Base-by-base conservation (phyloP, 2,329 filamentous ascomycete genomes). In the Dactylellina sp. region DNA sequence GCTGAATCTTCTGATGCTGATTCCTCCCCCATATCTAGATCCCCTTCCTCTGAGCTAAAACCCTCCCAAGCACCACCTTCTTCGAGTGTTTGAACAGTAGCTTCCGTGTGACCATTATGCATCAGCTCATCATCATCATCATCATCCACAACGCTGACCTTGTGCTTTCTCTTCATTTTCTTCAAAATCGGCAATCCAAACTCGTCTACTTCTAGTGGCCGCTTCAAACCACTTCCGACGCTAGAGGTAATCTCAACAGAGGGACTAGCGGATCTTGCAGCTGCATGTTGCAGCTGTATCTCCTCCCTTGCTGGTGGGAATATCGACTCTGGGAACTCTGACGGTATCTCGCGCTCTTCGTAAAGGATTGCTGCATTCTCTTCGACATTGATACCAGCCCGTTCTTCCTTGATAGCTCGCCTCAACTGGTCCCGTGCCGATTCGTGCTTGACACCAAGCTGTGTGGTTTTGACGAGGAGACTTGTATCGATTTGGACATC, bases 141-240 rank as follows among this genome's bases (percentile, higher is more conserved):
- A 9, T 32, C 28, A 9, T 32, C 28, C 2, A 47, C 14, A 11
- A 22, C 16, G 22, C 55, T 24, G 82, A 2, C 86, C 85, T 80
- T 89, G 84, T 81, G 89, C 28, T 81, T 85, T 77, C 89, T 90
- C 81, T 94, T 93, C 57, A 92, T 86, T 80, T 92, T 95, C 79
- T 91, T 89, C 57, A 98, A 88, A 1, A 97, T 84, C 0, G 94
- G 95, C 63, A 88, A 88, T 5, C 94, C 92, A 70, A 89, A 88
- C 0, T 91, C 88, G 75, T 92, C 92, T 7, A 92, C 77, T 47
- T 96, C 91, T 9, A 99, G 83, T 0, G 93, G 92, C 44, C 93
- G 86, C 81, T 98, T 98, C 71, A 99, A 81, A 5, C 95, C 95
- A 74, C 89, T 89, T 18, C 95, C 95, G 60, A 87, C 82, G 11